phyloP scores from a whole-genome alignment of 192 early-diverging fungal species.

The Gryganskiella cystojenkinii region DNA sequence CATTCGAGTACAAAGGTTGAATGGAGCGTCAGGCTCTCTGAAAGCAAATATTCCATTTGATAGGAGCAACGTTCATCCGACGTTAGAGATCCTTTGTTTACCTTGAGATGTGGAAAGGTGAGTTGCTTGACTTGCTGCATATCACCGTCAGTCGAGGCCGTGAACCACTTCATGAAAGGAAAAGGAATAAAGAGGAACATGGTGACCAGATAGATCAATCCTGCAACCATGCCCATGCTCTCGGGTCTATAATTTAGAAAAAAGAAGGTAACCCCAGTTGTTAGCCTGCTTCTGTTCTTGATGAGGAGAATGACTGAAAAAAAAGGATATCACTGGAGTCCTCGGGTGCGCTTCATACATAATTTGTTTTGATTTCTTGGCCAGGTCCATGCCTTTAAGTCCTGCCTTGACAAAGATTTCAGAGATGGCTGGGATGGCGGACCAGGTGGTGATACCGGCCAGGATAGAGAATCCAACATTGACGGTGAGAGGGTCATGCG shows the following conservation, averaged over 20 bases:
- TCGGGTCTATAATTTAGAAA: conserved; percentile 74
- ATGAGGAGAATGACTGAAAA: too few species aligned
- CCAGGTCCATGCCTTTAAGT: conserved; percentile 81
- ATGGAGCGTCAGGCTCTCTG: background rate
- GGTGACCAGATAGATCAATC: conserved; percentile 86
- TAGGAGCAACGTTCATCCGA: too few species aligned
- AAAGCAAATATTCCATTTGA: too few species aligned
- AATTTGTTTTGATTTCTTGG: conserved; percentile 78
- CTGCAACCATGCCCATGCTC: conserved; percentile 92
- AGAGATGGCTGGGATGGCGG: conserved; percentile 70
- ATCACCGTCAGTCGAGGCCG: conserved; percentile 40
- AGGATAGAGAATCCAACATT: conserved; percentile 74
- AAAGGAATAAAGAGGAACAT: conserved; percentile 96
- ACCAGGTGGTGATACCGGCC: conserved; percentile 79
- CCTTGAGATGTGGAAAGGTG: conserved; percentile 81
- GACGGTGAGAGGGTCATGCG: conserved; percentile 80
- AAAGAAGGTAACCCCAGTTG: too few species aligned
- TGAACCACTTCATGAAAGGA: conserved; percentile 90
- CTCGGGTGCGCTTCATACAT: conserved; percentile 58
- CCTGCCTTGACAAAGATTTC: conserved; percentile 82
- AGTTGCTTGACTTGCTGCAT: conserved; percentile 51
- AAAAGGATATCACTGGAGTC: too few species aligned
- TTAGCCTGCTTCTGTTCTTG: too few species aligned
- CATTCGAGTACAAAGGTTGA: conserved; percentile 26
- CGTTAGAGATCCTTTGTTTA: conserved; percentile 31